phyloP scores from a whole-genome alignment of 2,329 filamentous ascomycete genomes.

The Xylariaceae sp. region DNA sequence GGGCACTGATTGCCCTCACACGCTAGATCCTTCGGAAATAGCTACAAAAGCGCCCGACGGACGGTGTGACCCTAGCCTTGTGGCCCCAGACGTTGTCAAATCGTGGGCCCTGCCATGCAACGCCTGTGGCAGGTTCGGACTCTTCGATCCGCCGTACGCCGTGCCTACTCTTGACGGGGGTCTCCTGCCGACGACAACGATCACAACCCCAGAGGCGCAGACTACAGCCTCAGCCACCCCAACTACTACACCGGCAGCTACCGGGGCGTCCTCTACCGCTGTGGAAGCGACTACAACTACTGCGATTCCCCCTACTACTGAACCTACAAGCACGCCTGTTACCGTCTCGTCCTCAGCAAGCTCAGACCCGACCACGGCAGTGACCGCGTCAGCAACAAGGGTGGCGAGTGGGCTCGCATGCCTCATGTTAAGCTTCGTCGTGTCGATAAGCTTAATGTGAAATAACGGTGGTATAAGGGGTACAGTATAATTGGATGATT shows the following conservation, averaged over 20 bases:
- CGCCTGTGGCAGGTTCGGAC: constrained; percentile 40
- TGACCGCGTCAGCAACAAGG: too few relatives aligned
- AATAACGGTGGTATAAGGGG: too few relatives aligned
- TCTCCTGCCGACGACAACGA: constrained; percentile 28
- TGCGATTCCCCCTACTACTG: too few relatives aligned
- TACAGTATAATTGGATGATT: too few relatives aligned
- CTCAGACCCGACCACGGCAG: too few relatives aligned
- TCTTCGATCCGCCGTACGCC: constrained; percentile 46
- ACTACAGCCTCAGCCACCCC: constrained; percentile 18
- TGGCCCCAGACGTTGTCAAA: constrained; percentile 35
- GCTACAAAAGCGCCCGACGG: constrained; percentile 34
- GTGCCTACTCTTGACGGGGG: constrained; percentile 38
- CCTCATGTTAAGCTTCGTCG: too few relatives aligned
- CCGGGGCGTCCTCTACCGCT: constrained; percentile 18
- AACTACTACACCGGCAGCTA: constrained; percentile 17
- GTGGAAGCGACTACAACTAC: neutral
- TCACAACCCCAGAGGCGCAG: constrained; percentile 12
- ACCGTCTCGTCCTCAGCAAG: too few relatives aligned
- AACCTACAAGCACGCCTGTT: too few relatives aligned
- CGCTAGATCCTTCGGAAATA: constrained; percentile 30
- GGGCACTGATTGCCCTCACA: constrained; percentile 39
- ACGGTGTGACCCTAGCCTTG: constrained; percentile 40
- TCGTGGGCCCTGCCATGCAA: constrained; percentile 41
- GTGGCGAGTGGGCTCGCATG: too few relatives aligned
- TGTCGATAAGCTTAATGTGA: too few relatives aligned